Evolutionary conservation across 2,329 filamentous ascomycete genomes (phyloP).

Genomic region (Colletotrichum cordylinicola): DNA sequence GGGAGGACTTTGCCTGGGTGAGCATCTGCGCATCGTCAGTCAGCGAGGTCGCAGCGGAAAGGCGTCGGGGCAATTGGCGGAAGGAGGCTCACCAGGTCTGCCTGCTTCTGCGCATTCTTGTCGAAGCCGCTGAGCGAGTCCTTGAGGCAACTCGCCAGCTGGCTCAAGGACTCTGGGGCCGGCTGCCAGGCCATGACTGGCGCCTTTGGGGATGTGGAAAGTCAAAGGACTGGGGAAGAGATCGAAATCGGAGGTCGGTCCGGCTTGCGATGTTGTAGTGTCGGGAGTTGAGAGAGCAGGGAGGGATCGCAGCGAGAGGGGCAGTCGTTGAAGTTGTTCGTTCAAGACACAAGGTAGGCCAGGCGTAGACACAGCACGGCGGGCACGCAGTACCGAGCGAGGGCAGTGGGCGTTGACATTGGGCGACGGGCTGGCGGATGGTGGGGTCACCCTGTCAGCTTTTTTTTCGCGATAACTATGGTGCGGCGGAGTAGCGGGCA

Average conservation of each 20-base stretch:
- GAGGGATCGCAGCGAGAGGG: slow-evolving; percentile 10
- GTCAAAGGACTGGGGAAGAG: slow-evolving; percentile 17
- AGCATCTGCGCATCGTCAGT: slow-evolving; percentile 74
- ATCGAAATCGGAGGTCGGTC: neutral
- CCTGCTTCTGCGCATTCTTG: slow-evolving; percentile 82
- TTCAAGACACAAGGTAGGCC: neutral
- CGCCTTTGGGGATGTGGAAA: slow-evolving; percentile 22
- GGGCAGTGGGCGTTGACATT: slow-evolving; percentile 13
- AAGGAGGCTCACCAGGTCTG: slow-evolving; percentile 73
- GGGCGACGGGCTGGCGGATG: slow-evolving; percentile 14
- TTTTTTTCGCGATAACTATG: slow-evolving; percentile 25
- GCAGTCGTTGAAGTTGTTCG: slow-evolving; percentile 19
- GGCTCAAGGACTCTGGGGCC: slow-evolving; percentile 82
- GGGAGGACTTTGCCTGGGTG: slow-evolving; percentile 82
- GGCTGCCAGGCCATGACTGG: slow-evolving; percentile 90
- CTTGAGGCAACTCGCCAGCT: slow-evolving; percentile 87
- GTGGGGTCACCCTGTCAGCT: slow-evolving; percentile 24
- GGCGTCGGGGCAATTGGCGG: neutral
- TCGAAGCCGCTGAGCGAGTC: slow-evolving; percentile 91
- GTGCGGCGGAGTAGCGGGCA: slow-evolving; percentile 20
- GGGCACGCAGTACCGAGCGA: neutral
- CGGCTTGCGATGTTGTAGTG: neutral
- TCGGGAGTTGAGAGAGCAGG: neutral
- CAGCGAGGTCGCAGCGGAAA: slow-evolving; percentile 10
- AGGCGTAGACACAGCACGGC: neutral